Evolutionary conservation across 2,329 filamentous ascomycete species (phyloP).

Genomic region (Monosporascus sp.): DNA sequence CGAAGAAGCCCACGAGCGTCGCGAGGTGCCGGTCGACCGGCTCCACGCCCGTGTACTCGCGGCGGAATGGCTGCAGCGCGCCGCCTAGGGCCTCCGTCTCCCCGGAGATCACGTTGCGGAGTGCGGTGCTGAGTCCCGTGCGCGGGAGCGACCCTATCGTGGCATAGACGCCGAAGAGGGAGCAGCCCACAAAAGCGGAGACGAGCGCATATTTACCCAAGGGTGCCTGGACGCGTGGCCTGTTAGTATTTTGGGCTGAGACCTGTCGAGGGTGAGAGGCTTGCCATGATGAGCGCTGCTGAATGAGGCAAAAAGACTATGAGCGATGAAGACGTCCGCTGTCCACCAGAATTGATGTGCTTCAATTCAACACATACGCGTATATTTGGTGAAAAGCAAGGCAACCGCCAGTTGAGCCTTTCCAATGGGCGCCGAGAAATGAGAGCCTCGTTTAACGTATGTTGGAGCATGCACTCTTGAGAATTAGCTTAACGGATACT

Average conservation of each 20-base stretch:
- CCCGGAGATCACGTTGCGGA: conserved; percentile 6
- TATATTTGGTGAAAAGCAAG: too few relatives aligned
- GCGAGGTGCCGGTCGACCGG: conserved; percentile 14
- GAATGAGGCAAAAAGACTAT: too few relatives aligned
- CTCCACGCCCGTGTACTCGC: conserved; percentile 13
- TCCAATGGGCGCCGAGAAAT: too few relatives aligned
- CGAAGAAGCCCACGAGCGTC: conserved; percentile 25
- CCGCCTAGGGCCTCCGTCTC: conserved; percentile 7
- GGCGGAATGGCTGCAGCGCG: conserved; percentile 17
- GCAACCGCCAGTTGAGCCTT: too few relatives aligned
- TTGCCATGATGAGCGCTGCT: not conserved
- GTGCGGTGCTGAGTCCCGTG: conserved; percentile 12
- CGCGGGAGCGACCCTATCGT: conserved; percentile 7
- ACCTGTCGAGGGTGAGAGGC: not conserved
- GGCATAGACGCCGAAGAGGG: conserved; percentile 17
- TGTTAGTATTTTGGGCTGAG: too few relatives aligned
- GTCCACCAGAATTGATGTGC: too few relatives aligned
- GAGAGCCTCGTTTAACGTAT: too few relatives aligned
- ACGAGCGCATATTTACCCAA: conserved; percentile 10
- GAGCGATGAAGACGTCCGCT: not conserved
- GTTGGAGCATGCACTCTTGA: too few relatives aligned
- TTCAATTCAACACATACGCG: too few relatives aligned
- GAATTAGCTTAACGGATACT: too few relatives aligned
- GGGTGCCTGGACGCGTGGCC: conserved; percentile 1
- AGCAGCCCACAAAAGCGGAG: conserved; percentile 17